A percentile compares a stretch with the other conserved stretches of the same genome.
Evolutionary conservation across 768 basidiomycete genomes (phyloP).

Genomic region (Nevesoporus exiguus): DNA sequence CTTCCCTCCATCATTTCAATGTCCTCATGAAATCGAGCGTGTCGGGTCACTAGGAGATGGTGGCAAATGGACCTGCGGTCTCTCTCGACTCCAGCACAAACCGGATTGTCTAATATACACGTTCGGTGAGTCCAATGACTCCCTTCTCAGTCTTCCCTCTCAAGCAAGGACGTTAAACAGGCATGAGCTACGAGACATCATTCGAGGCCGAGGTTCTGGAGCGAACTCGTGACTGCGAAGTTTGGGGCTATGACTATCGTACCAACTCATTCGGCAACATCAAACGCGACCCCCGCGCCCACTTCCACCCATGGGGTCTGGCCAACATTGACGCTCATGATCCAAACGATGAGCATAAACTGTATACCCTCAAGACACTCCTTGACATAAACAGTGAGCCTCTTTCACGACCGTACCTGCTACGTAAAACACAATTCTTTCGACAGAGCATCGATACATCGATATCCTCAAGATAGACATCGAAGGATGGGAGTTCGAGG

Average conservation of each 20-base stretch:
- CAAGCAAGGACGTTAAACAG: conserved; percentile 15
- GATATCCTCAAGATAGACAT: conserved; percentile 46
- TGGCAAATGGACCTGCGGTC: conserved; percentile 69
- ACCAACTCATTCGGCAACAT: conserved; percentile 34
- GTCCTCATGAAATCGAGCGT: conserved; percentile 43
- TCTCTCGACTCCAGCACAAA: conserved; percentile 52
- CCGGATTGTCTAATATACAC: conserved; percentile 59
- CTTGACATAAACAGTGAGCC: conserved; percentile 42
- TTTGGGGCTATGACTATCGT: conserved; percentile 60
- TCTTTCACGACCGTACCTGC: neutral
- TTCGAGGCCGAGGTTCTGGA: conserved; percentile 60
- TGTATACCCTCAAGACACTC: conserved; percentile 45
- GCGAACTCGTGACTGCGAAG: conserved; percentile 44
- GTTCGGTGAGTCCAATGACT: conserved; percentile 40
- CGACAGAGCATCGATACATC: conserved; percentile 34
- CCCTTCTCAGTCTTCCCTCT: neutral
- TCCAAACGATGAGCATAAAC: conserved; percentile 30
- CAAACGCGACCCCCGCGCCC: conserved; percentile 35
- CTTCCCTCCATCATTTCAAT: conserved; percentile 41
- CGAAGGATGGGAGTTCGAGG: conserved; percentile 47
- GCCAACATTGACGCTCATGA: conserved; percentile 36
- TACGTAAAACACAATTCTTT: neutral
- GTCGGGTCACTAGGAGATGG: conserved; percentile 57
- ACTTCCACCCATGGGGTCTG: conserved; percentile 43
- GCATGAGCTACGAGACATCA: conserved; percentile 58